These are phyloP conservation scores for Wickerhamiella pararugosa DNA, from an alignment of 1,139 yeast genomes.

Conservation along the genomic window DNA sequence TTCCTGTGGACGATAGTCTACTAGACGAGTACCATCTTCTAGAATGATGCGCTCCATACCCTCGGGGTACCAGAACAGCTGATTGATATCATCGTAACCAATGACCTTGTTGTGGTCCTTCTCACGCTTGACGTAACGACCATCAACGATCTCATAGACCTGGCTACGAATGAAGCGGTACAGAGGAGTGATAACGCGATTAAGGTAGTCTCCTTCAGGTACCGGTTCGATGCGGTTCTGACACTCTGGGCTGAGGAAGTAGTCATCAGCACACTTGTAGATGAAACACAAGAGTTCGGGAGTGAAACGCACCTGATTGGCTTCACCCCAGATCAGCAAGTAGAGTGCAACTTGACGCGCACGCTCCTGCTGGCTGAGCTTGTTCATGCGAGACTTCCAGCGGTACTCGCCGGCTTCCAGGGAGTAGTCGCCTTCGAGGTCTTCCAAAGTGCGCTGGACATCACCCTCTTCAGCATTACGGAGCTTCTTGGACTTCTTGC, in stretches of 20 bases:
- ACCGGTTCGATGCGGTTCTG: conserved; percentile 62
- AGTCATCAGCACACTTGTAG: conserved; percentile 85
- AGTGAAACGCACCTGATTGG: conserved; percentile 89
- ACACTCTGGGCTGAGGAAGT: conserved; percentile 75
- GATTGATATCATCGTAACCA: conserved; percentile 98
- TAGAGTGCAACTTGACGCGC: conserved; percentile 83
- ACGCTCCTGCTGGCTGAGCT: conserved; percentile 56
- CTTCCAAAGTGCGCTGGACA: conserved; percentile 48
- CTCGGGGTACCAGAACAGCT: conserved; percentile 98
- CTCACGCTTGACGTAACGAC: conserved; percentile 94
- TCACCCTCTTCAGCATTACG: conserved; percentile 32
- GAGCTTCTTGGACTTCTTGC: conserved; percentile 50
- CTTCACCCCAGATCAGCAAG: conserved; percentile 95
- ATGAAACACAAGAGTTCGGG: conserved; percentile 89
- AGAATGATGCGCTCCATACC: conserved; percentile 87
- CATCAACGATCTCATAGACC: conserved; percentile 87
- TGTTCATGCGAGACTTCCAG: conserved; percentile 71
- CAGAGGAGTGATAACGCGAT: conserved; percentile 82
- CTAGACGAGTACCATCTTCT: conserved; percentile 81
- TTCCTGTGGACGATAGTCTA: conserved; percentile 80
- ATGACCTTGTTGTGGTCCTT: conserved; percentile 86
- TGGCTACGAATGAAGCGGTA: conserved; percentile 86
- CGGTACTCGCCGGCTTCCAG: conserved; percentile 68
- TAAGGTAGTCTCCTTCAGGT: conserved; percentile 91
- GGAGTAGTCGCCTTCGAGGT: conserved; percentile 76